Percentiles rank a stretch among this genome's conserved stretches.
Evolutionary conservation across 2,329 filamentous ascomycete genomes (phyloP).

Genomic region (Xylaria multiplex): DNA sequence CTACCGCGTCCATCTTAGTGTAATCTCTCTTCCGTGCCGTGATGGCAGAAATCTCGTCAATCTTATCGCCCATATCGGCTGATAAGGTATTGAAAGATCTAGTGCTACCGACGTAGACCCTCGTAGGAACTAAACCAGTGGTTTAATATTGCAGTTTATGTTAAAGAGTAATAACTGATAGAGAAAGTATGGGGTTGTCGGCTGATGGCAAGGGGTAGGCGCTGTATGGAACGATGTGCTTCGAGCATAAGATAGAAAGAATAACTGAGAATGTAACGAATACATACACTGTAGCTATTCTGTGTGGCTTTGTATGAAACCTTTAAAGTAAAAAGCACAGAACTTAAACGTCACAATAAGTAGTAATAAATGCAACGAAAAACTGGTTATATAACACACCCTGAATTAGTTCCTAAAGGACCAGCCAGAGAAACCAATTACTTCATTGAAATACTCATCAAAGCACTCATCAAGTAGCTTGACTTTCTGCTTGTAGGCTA

Average conservation of each 20-base stretch:
- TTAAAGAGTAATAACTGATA: background rate
- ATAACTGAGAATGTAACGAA: background rate
- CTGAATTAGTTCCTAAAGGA: background rate
- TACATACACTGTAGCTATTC: too few species aligned
- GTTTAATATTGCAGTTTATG: background rate
- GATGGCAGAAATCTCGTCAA: background rate
- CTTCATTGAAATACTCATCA: background rate
- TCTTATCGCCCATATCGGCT: background rate
- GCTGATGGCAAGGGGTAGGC: background rate
- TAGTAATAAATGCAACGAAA: background rate
- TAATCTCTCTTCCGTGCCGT: constrained; percentile 14
- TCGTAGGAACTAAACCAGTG: background rate
- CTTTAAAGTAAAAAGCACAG: background rate
- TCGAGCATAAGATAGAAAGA: background rate
- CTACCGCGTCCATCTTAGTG: constrained; percentile 5
- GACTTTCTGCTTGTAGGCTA: background rate
- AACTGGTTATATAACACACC: background rate
- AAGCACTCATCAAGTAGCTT: too few species aligned
- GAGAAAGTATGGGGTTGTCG: background rate
- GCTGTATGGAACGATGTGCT: background rate
- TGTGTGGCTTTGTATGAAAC: too few species aligned
- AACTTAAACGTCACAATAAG: background rate
- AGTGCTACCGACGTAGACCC: too few species aligned
- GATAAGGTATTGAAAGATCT: background rate
- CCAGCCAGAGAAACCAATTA: background rate